phyloP scores from a whole-genome alignment of 208 protist species.

The Naegleria fowleri region DNA sequence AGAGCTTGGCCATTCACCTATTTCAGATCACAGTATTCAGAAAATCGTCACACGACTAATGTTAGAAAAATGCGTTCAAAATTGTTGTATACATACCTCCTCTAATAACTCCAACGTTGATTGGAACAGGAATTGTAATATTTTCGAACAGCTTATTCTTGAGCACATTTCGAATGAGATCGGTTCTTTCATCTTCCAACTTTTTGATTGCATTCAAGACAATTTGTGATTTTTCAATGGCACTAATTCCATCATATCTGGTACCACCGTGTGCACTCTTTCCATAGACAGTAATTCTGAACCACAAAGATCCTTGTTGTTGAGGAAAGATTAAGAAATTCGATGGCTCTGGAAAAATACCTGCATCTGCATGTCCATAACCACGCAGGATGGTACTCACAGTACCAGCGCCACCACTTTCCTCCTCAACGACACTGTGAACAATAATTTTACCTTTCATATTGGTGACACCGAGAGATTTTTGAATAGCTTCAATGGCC shows the following conservation, averaged over 20 bases:
- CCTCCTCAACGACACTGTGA: conserved; percentile 27
- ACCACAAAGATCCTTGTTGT: conserved; percentile 24
- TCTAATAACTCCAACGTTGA: conserved; percentile 22
- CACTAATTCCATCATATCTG: conserved; percentile 14
- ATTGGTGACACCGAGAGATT: background rate
- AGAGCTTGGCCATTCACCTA: background rate
- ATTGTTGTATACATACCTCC: background rate
- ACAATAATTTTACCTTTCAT: conserved; percentile 20
- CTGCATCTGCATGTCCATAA: background rate
- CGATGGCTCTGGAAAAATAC: background rate
- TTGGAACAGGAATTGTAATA: conserved; percentile 21
- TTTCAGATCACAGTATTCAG: too few relatives aligned
- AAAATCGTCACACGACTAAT: too few relatives aligned
- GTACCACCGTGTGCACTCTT: conserved; percentile 28
- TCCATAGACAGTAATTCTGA: conserved; percentile 25
- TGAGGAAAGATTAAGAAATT: conserved; percentile 4
- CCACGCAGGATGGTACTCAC: background rate
- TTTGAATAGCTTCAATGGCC: conserved; percentile 20
- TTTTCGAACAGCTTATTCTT: background rate
- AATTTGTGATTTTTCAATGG: background rate
- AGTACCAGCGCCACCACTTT: conserved; percentile 26
- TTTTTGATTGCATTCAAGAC: conserved; percentile 5
- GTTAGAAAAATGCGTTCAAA: too few relatives aligned
- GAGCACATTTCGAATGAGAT: background rate
- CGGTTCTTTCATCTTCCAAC: conserved; percentile 15